phyloP scores from a whole-genome alignment of 2,329 filamentous ascomycete species.

The Ceratocystis ficicola region DNA sequence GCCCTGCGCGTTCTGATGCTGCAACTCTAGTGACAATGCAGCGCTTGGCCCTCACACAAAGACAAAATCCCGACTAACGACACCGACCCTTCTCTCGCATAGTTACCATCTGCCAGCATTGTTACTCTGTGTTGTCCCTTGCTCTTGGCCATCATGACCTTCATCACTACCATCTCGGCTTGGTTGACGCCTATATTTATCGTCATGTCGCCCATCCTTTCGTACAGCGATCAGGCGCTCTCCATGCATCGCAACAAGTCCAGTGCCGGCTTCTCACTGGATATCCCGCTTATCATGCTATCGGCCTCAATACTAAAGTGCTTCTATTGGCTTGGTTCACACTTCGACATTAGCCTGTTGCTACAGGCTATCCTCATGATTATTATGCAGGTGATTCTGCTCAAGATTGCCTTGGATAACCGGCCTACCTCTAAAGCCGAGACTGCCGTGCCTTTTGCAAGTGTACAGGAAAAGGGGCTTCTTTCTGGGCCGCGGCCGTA shows the following conservation, averaged over 20 bases:
- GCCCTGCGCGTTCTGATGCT: background rate
- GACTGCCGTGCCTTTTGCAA: constrained; percentile 48
- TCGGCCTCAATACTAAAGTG: constrained; percentile 55
- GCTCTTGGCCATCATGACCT: constrained; percentile 27
- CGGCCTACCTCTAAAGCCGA: constrained; percentile 50
- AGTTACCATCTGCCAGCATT: background rate
- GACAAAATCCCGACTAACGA: constrained; percentile 10
- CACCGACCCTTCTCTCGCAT: background rate
- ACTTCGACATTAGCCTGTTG: constrained; percentile 51
- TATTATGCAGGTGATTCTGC: constrained; percentile 47
- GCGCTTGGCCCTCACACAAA: background rate
- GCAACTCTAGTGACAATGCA: background rate
- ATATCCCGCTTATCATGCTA: constrained; percentile 62
- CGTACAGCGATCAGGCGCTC: constrained; percentile 53
- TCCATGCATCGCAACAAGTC: constrained; percentile 53
- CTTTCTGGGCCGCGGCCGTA: constrained; percentile 47
- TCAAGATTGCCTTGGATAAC: constrained; percentile 58
- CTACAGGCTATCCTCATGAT: constrained; percentile 56
- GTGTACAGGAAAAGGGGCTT: constrained; percentile 25
- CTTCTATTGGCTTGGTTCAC: constrained; percentile 57
- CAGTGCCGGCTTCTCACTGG: constrained; percentile 56
- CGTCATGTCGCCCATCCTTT: constrained; percentile 50
- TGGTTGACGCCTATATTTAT: constrained; percentile 52
- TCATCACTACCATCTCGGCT: constrained; percentile 40
- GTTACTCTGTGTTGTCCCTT: background rate